Percentiles rank a stretch among this genome's conserved stretches.
These are phyloP conservation scores for Neltuma alba DNA, from an alignment of 306 rosid genomes.

Conservation along the genomic window DNA sequence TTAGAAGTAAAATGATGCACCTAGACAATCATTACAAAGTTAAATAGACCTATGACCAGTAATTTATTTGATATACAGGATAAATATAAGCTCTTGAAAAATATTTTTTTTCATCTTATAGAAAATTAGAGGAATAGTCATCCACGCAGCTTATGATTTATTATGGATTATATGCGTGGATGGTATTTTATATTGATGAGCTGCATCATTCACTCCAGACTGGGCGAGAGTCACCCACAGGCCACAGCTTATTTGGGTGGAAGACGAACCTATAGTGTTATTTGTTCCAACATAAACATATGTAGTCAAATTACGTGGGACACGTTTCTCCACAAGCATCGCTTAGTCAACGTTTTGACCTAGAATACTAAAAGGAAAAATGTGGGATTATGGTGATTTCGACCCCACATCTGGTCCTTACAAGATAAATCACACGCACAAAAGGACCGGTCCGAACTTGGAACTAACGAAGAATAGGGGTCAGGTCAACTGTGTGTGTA, in stretches of 20 bases:
- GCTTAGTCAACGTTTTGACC: not conserved
- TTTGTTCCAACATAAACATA: too few relatives aligned
- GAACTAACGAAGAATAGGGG: not conserved
- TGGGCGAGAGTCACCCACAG: not conserved
- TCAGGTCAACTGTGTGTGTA: not conserved
- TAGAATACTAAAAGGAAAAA: not conserved
- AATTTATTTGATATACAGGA: too few relatives aligned
- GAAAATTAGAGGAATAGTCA: too few relatives aligned
- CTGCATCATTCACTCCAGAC: not conserved
- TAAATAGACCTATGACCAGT: too few relatives aligned
- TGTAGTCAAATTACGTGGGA: not conserved
- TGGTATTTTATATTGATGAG: too few relatives aligned
- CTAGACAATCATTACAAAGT: too few relatives aligned
- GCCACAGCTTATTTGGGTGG: not conserved
- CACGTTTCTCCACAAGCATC: not conserved
- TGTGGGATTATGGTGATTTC: not conserved
- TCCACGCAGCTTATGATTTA: too few relatives aligned
- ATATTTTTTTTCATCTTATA: too few relatives aligned
- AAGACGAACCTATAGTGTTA: not conserved
- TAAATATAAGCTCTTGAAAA: too few relatives aligned
- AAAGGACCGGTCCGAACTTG: not conserved
- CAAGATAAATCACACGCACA: not conserved
- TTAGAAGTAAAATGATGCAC: too few relatives aligned
- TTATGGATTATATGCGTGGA: too few relatives aligned
- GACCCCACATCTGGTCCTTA: not conserved